A percentile compares a stretch with the other conserved stretches of the same genome.
phyloP scores from a whole-genome alignment of 208 protist species.

The Blastocrithidia nonstop region DNA sequence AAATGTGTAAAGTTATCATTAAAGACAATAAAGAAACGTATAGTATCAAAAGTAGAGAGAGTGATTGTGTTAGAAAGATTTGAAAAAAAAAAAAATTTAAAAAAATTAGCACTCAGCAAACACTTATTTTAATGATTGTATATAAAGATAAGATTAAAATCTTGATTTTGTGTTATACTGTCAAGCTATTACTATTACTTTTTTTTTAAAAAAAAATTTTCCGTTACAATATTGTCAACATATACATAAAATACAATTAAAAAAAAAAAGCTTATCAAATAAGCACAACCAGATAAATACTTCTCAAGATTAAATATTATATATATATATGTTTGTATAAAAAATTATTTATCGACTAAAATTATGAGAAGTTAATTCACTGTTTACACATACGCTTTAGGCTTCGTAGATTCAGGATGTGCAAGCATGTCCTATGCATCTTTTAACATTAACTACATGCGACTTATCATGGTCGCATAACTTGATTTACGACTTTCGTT shows the following conservation, averaged over 20 bases:
- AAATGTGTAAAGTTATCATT: too few species aligned
- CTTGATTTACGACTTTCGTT: slow-evolving; percentile 25
- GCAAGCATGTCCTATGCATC: slow-evolving; percentile 37
- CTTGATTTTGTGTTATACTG: too few species aligned
- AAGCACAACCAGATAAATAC: neutral
- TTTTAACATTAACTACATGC: slow-evolving; percentile 69
- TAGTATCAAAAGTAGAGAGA: too few species aligned
- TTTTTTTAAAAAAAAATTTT: too few species aligned
- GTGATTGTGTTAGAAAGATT: too few species aligned
- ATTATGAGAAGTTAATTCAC: neutral
- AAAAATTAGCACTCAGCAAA: too few species aligned
- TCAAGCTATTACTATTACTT: too few species aligned
- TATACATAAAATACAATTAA: neutral
- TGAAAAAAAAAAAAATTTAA: too few species aligned
- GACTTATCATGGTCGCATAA: slow-evolving; percentile 17
- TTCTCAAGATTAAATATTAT: neutral
- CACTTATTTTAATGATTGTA: too few species aligned
- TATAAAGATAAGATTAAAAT: too few species aligned
- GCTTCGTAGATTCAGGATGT: slow-evolving; percentile 19
- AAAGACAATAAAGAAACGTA: too few species aligned
- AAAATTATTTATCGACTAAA: neutral
- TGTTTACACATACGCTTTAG: slow-evolving; percentile 25
- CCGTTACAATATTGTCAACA: too few species aligned
- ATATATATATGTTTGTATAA: neutral
- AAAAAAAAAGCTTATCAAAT: neutral